These are phyloP conservation scores for Trametes punicea DNA, from an alignment of 768 basidiomycete species.

Conservation along the genomic window DNA sequence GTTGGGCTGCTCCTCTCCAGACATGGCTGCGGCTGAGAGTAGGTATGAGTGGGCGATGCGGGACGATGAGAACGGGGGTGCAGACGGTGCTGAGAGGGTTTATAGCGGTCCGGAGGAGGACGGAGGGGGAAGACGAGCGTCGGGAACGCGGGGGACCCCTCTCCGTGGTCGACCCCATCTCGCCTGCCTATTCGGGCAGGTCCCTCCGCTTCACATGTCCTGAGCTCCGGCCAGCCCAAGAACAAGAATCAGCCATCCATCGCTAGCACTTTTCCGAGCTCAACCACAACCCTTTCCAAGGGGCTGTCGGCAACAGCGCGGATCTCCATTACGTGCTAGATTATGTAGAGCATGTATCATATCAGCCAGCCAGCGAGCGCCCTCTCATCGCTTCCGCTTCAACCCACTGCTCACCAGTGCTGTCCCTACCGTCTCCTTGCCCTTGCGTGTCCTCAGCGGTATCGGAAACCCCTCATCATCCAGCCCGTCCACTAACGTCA, in stretches of 20 bases:
- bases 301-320: not conserved
- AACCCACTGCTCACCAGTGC: conserved; percentile 35
- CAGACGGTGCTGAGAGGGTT: conserved; percentile 3
- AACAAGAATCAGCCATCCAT: not conserved
- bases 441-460: conserved; percentile 67
- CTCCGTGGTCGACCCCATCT: conserved; percentile 10
- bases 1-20: conserved; percentile 62
- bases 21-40: conserved; percentile 20
- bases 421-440: conserved; percentile 45
- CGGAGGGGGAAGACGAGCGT: conserved; percentile 13
- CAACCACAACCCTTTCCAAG: not conserved
- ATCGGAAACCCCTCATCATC: conserved; percentile 68
- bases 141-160: conserved; percentile 13
- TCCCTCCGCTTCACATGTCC: conserved; percentile 21
- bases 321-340: conserved; percentile 10
- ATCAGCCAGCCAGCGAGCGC: not conserved
- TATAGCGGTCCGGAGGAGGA: conserved; percentile 16
- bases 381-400: conserved; percentile 62
- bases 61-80: not conserved
- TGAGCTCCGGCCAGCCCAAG: conserved; percentile 14
- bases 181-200: conserved; percentile 14
- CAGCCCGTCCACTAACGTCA: conserved; percentile 26
- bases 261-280: not conserved
- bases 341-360: conserved; percentile 16
- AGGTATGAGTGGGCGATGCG: conserved; percentile 12